These are phyloP conservation scores for Malus asiatica DNA, from an alignment of 306 rosid genomes.

Conservation along the genomic window DNA sequence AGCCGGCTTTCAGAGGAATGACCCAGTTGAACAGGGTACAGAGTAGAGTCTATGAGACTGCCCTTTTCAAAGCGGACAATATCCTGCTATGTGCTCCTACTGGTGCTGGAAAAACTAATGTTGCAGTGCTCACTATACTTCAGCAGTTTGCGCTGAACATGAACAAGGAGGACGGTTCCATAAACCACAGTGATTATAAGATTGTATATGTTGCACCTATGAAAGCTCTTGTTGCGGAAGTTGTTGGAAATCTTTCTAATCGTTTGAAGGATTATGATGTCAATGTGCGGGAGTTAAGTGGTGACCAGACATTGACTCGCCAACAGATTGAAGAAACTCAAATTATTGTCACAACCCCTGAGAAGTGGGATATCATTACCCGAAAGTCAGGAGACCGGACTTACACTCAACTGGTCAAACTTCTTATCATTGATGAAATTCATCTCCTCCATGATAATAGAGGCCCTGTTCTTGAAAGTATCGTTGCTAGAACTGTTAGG, in stretches of 20 bases:
- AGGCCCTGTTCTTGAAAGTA: conserved; percentile 97
- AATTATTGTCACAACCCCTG: conserved; percentile 95
- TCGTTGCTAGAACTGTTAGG: conserved; percentile 95
- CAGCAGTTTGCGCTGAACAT: conserved; percentile 75
- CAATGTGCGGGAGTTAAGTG: conserved; percentile 84
- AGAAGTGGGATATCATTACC: conserved; percentile 98
- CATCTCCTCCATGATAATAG: conserved; percentile 97
- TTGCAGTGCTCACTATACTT: conserved; percentile 89
- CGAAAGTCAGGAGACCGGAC: conserved; percentile 95
- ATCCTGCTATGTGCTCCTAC: conserved; percentile 92
- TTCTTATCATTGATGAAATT: conserved; percentile 86
- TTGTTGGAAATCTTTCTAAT: conserved; percentile 88
- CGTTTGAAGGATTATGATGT: conserved; percentile 85
- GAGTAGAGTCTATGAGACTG: conserved; percentile 82
- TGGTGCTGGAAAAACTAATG: conserved; percentile 99
- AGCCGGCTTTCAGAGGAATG: conserved; percentile 89
- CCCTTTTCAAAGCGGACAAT: conserved; percentile 62
- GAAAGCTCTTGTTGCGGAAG: conserved; percentile 99
- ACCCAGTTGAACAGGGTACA: conserved; percentile 88
- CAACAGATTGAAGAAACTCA: conserved; percentile 96
- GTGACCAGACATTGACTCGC: conserved; percentile 83
- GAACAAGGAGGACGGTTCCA: conserved; percentile 70
- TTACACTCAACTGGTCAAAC: conserved; percentile 86
- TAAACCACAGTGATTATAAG: conserved; percentile 72
- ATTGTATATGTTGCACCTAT: conserved; percentile 96